Percentiles rank a stretch among this genome's conserved stretches.
Conservation (phyloP, 257 asterid genomes). For the Solanum verrucosum region DNA sequence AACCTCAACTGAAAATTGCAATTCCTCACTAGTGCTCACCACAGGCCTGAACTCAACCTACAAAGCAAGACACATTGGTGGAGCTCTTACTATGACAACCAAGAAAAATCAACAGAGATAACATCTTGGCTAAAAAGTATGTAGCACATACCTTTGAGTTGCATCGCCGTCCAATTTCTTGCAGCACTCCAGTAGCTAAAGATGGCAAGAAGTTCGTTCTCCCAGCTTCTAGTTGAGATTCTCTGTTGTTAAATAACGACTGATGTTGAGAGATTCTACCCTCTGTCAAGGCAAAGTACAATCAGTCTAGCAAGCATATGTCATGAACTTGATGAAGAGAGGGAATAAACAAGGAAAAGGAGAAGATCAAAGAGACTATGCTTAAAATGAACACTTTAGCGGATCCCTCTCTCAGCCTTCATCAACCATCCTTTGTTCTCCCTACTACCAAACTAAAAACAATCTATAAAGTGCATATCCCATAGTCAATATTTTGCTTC, state of each 20-base stretch:
- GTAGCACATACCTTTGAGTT: constrained; percentile 55
- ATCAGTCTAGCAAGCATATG: not conserved
- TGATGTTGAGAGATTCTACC: constrained; percentile 30
- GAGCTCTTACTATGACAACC: not conserved
- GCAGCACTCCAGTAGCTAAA: constrained; percentile 60
- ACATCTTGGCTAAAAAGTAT: not conserved
- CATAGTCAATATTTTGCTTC: not conserved
- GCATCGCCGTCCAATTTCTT: constrained; percentile 86
- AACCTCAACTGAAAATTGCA: constrained; percentile 88
- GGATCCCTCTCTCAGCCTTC: not conserved
- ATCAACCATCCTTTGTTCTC: not conserved
- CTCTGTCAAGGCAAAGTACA: constrained; percentile 23
- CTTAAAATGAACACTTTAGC: not conserved
- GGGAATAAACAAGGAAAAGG: not conserved
- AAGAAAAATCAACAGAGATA: not conserved
- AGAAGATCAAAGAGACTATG: not conserved
- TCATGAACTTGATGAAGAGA: not conserved
- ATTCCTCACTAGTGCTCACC: constrained; percentile 50
- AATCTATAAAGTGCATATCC: not conserved
- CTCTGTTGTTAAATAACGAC: constrained; percentile 27
- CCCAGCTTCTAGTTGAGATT: constrained; percentile 50
- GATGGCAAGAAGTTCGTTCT: constrained; percentile 41
- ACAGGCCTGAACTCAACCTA: constrained; percentile 88
- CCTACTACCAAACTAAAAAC: not conserved
- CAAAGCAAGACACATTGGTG: not conserved